Evolutionary conservation across 1,284 basidiomycete genomes (phyloP).

Genomic region (Leccinum huronense): DNA sequence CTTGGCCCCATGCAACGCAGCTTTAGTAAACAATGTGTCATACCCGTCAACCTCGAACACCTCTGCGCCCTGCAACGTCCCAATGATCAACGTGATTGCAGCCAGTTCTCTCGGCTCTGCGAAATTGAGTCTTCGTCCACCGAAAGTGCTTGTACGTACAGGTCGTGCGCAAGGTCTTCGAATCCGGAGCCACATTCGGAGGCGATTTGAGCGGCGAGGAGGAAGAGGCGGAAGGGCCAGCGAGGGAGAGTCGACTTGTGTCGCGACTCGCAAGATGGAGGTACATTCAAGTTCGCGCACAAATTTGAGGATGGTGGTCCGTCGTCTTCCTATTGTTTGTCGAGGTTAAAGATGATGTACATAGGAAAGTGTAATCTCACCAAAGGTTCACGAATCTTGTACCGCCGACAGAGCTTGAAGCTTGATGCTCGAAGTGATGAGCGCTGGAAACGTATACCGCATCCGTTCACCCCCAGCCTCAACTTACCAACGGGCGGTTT

Average conservation of each 20-base stretch:
- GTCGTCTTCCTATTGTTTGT: constrained; percentile 57
- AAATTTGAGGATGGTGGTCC: constrained; percentile 49
- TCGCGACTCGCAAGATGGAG: too few species aligned
- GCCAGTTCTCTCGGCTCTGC: too few species aligned
- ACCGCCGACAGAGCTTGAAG: constrained; percentile 78
- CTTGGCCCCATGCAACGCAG: constrained; percentile 90
- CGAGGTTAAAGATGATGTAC: neutral
- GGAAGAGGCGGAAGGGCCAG: too few species aligned
- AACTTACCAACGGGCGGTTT: constrained; percentile 88
- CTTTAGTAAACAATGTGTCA: constrained; percentile 89
- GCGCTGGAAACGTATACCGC: constrained; percentile 90
- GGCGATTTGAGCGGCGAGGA: constrained; percentile 58
- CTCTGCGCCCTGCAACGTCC: constrained; percentile 77
- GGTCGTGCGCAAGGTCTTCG: constrained; percentile 56
- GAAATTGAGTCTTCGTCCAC: too few species aligned
- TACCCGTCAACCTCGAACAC: constrained; percentile 66
- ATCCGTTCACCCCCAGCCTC: constrained; percentile 89
- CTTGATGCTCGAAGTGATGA: constrained; percentile 55
- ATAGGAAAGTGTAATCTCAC: constrained; percentile 42
- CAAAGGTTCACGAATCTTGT: constrained; percentile 72
- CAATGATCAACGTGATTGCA: constrained; percentile 63
- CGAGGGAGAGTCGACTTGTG: too few species aligned
- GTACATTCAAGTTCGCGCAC: too few species aligned
- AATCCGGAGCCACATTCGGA: constrained; percentile 26
- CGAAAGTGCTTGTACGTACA: too few species aligned